Percentiles rank a stretch among this genome's conserved stretches.
phyloP scores from a whole-genome alignment of 495 filamentous ascomycete species.

The Aspergillus bertholletiae region DNA sequence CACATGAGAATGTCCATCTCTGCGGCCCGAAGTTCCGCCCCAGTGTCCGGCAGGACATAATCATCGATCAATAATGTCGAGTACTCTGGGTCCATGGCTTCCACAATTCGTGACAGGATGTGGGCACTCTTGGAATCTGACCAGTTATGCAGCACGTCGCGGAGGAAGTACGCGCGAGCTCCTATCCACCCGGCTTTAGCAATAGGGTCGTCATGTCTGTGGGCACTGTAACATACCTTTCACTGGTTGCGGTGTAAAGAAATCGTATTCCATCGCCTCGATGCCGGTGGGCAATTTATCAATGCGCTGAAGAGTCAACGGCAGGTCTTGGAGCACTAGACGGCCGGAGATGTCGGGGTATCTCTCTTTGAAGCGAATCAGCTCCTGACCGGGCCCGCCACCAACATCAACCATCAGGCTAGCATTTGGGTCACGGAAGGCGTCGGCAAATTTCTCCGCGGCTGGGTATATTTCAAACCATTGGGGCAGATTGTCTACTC shows the following conservation, averaged over 20 bases:
- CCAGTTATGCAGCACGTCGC: constrained; percentile 39
- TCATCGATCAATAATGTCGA: constrained; percentile 41
- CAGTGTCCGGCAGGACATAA: constrained; percentile 35
- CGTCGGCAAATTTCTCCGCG: constrained; percentile 10
- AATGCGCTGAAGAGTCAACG: constrained; percentile 31
- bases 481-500: constrained; percentile 17
- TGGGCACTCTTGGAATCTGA: constrained; percentile 20
- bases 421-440: constrained; percentile 3
- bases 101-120: constrained; percentile 17
- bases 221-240: constrained; percentile 29
- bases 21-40: constrained; percentile 22
- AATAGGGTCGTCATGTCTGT: neutral
- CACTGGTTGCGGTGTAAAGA: constrained; percentile 40
- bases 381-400: constrained; percentile 45
- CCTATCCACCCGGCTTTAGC: constrained; percentile 19
- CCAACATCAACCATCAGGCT: constrained; percentile 49
- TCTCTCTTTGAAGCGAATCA: constrained; percentile 27
- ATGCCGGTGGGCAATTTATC: constrained; percentile 23
- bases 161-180: constrained; percentile 38
- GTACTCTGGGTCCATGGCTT: constrained; percentile 38
- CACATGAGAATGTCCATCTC: constrained; percentile 41
- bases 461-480: constrained; percentile 24
- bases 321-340: constrained; percentile 50
- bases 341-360: constrained; percentile 33
- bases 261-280: constrained; percentile 36